phyloP scores from a whole-genome alignment of 2,329 filamentous ascomycete species.

The Fusarium brevicatenulatum region DNA sequence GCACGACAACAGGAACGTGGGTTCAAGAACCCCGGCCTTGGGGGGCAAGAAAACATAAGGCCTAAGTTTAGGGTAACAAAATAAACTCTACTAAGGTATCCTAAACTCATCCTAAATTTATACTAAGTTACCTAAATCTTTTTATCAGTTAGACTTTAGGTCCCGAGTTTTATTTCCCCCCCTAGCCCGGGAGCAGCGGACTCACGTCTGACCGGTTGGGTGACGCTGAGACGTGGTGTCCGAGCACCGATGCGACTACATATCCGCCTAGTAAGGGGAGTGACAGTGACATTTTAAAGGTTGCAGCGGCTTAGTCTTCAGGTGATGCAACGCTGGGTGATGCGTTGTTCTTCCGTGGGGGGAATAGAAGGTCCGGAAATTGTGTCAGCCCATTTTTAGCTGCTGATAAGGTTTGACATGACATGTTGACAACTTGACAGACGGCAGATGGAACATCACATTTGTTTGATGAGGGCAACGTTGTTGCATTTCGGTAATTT shows the following conservation, averaged over 20 bases:
- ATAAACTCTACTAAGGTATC: too few species aligned
- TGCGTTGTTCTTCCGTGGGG: neutral
- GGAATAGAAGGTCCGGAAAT: neutral
- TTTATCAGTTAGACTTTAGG: too few species aligned
- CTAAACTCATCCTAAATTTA: too few species aligned
- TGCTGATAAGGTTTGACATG: neutral
- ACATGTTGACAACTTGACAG: neutral
- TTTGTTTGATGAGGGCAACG: too few species aligned
- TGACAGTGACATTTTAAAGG: neutral
- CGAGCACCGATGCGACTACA: neutral
- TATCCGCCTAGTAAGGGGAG: neutral
- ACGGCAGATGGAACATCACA: too few species aligned
- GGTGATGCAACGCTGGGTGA: rapidly evolving
- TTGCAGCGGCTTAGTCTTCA: neutral
- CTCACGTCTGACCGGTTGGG: slow-evolving; percentile 14
- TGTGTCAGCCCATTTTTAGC: neutral
- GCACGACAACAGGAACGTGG: slow-evolving; percentile 14
- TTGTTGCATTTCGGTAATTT: rapidly evolving
- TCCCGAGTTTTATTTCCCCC: too few species aligned
- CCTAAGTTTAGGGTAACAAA: too few species aligned
- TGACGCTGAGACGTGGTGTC: slow-evolving; percentile 7
- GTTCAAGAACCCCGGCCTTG: slow-evolving; percentile 7
- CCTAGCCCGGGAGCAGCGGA: slow-evolving; percentile 1
- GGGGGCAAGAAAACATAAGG: too few species aligned
- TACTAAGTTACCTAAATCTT: too few species aligned